Base-by-base conservation (phyloP, 78 protist genomes). In the Anaeramoeba flamelloides region DNA sequence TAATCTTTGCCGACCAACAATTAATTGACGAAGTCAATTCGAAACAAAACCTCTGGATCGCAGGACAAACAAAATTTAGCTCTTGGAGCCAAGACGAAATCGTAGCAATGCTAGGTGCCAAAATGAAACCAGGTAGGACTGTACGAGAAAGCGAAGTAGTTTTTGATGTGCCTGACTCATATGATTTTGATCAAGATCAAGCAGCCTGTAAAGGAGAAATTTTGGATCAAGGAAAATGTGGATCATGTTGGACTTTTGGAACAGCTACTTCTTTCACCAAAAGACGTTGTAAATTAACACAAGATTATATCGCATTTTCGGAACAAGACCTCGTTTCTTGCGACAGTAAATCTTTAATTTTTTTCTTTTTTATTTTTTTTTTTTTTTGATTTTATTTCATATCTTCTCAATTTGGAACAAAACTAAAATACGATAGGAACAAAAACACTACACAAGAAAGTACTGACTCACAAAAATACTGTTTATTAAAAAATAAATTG, bases 221-320 rank as follows among this genome's bases (percentile, higher is more conserved):
- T 80, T 86, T 86, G 41, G 84, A 87, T 38, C 89, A 87, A 81
- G 82, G 83, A 31, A 38, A 84, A 74, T 87, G 89, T 77, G 89
- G 89, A 53, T 87, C 89, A 36, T 87, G 89, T 84, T 87, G 89
- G 89, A 82, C 89, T 36, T 87, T 87, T 64, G 82, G 84, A 30
- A 79, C 88, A 77, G 31, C 79, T 33, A 83, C 77, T 39, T 84
- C 85, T 31, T 26, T 69, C 38, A 3, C 32, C 0, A 83, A 75
- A 78, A 82, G 82, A 30, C 40, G 39, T 31, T 77, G 83, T 80
- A 82, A 76, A 1, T n/a, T 33, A 36, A 38, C 75, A 78, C 40
- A 64, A 40, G 83, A 74, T 0, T 75, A 76, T 1, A 75, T 79
- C 26, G 33, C 75, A 31, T 86, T 82, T 8, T 83, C 86, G 33